Evolutionary conservation across 2,329 filamentous ascomycete genomes (phyloP).

Genomic region (Ophiostoma ulmi): DNA sequence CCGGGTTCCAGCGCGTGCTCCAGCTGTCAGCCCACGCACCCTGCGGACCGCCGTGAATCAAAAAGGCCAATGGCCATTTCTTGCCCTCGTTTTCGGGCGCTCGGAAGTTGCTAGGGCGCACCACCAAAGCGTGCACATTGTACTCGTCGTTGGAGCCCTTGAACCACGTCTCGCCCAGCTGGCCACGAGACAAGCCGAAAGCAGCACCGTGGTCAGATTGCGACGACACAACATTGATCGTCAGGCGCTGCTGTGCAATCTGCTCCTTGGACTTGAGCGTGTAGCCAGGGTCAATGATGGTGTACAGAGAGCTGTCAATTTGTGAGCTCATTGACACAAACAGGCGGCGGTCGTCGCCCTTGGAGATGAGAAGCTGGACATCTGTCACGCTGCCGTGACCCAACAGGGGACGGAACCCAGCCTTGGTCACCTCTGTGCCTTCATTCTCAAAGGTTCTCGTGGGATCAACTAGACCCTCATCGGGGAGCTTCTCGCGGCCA

Average conservation of each 20-base stretch:
- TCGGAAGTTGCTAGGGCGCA: slow-evolving; percentile 64
- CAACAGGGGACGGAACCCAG: slow-evolving; percentile 20
- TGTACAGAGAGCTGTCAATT: slow-evolving; percentile 67
- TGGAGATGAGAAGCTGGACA: slow-evolving; percentile 43
- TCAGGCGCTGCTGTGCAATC: slow-evolving; percentile 24
- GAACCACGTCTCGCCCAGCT: slow-evolving; percentile 66
- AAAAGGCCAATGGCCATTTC: slow-evolving; percentile 71
- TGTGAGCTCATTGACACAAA: slow-evolving; percentile 65
- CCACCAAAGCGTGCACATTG: slow-evolving; percentile 63
- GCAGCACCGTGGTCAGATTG: slow-evolving; percentile 59
- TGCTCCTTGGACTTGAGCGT: slow-evolving; percentile 7
- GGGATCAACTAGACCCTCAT: slow-evolving; percentile 13
- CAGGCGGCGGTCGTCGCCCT: slow-evolving; percentile 38
- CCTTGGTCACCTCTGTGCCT: neutral
- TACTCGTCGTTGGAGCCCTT: slow-evolving; percentile 58
- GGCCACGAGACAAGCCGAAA: slow-evolving; percentile 59
- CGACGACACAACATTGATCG: slow-evolving; percentile 52
- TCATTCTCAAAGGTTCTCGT: slow-evolving; percentile 8
- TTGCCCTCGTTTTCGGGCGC: slow-evolving; percentile 43
- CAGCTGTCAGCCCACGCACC: slow-evolving; percentile 69
- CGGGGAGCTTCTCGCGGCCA: slow-evolving; percentile 27
- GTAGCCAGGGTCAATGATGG: slow-evolving; percentile 47
- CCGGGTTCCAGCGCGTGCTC: slow-evolving; percentile 81
- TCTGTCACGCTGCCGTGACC: slow-evolving; percentile 50
- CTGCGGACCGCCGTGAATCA: slow-evolving; percentile 81